A percentile compares a stretch with the other conserved stretches of the same genome.
Evolutionary conservation across 208 protist species (phyloP).

Genomic region (Wallacemonas rigidus): DNA sequence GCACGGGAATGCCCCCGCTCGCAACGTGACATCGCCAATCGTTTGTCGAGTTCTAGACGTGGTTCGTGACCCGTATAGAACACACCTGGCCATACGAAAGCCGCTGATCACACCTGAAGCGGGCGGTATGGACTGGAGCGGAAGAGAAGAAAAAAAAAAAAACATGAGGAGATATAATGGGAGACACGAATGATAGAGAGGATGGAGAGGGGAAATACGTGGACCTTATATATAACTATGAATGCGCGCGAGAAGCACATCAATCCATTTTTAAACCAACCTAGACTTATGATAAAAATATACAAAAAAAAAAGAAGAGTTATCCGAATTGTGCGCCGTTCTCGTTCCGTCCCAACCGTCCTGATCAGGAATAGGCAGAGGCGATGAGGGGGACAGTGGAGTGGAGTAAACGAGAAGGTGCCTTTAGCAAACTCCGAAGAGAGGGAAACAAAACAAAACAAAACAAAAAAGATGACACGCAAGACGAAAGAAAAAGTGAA

Average conservation of each 20-base stretch:
- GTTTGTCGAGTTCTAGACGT: not conserved
- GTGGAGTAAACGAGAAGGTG: not conserved
- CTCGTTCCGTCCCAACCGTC: no score
- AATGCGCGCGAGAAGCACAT: no score
- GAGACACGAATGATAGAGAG: no score
- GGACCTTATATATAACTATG: no score
- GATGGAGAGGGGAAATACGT: no score
- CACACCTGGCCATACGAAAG: not conserved
- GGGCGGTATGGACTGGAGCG: no score
- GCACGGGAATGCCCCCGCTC: no score
- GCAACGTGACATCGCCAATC: no score
- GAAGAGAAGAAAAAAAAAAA: not conserved
- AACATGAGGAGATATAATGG: not conserved
- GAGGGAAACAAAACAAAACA: not conserved
- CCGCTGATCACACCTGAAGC: not conserved
- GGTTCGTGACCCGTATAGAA: not conserved
- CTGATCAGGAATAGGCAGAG: no score
- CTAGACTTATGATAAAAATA: not conserved
- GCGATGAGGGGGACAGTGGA: no score
- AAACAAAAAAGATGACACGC: not conserved
- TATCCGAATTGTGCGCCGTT: no score
- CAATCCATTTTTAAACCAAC: no score
- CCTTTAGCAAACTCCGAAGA: not conserved
- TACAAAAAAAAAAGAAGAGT: slow-evolving; percentile 4
- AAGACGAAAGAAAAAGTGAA: not conserved